Base-by-base conservation (phyloP, 2,329 filamentous ascomycete species). In the Phaeosphaeria sp. region DNA sequence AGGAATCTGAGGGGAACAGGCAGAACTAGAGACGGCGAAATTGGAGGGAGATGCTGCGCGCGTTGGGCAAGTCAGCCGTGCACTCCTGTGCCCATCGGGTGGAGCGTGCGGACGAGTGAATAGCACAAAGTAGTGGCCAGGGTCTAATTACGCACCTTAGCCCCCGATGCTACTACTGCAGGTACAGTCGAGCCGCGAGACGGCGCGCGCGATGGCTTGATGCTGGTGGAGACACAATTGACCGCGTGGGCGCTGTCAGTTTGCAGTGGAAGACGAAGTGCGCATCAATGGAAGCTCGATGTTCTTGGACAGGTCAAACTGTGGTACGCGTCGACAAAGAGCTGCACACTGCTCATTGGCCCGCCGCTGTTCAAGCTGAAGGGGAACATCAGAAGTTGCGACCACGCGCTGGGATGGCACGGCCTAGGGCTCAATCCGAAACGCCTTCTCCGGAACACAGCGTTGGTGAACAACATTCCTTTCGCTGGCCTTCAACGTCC, bases 31-130 rank as follows among this genome's bases (percentile, higher is more conserved):
- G 33, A 25, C 45, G 43, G 39, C 46, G 63, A 70, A 58, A 70
- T 70, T 68, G 60, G 58, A 70, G 67, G 67, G 60, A 61, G 53
- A 18, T 33, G 56, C 52, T 60, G 52, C 33, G 60, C 53, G 59
- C 42, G 56, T 50, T 44, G 54, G 50, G 51, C 40, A 24, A 33
- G 55, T 56, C 57, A 58, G 44, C 51, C 44, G 36, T 49, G 51
- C 33, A 5, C 46, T 36, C 30, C 30, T n/a, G 20, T 18, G 33
- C 30, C 18, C 21, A 15, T 20, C 20, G 17, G 46, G 48, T 53
- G 44, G 43, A 47, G 30, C 43, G 50, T 47, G 50, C 44, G 20
- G 36, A 13, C 6, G 11, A 27, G 51, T 53, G 51, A 47, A 53
- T 49, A 13, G 30, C 30, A 36, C 30, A 36, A 36, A n/a, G 30